Base-by-base conservation (phyloP, 106 monocot species). In the Phalaenopsis aphrodite region DNA sequence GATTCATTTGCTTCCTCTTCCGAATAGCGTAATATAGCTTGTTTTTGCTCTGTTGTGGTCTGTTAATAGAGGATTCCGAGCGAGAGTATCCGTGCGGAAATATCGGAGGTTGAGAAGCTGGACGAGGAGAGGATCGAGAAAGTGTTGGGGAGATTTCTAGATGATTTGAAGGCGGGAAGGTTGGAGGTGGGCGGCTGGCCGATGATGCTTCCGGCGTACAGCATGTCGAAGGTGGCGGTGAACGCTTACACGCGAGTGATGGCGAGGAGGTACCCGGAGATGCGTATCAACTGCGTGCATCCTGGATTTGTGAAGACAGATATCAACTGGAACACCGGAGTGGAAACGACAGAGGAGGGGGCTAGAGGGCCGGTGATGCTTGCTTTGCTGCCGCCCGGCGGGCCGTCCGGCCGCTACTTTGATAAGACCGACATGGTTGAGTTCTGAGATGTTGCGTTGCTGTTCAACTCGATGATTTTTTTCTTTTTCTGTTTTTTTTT, bases 291-390 rank as follows among this genome's bases (percentile, higher is more conserved):
- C 77, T 89, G 92, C 16, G 89, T 88, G 18, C 85, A 82, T 64
- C 92, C 92, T 0, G 92, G 92, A 7, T 89, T 80, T 48, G 87
- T 87, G 23, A 87, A 86, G 46, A 92, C 89, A 0, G 92, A 89
- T 17, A 66, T 87, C 12, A 92, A 85, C 38, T 86, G 87, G 80
- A 83, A 89, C n/a, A 80, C 56, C 0, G 87, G 89, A 23, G 55
- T 85, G 39, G 36, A 87, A 9, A 83, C 80, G 14, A 37, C 81
- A 2, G 87, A 88, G 55, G 87, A 89, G 21, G 89, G 87, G 5
- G 92, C 92, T 0, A 85, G 41, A 83, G 90, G 86, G 14, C 77
- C 86, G 1, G 88, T 90, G 2, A 85, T 84, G 91, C 64, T 87
- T 24, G 87, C 89, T 24, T 46, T 89, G 83, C 69, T 85, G 43